These are phyloP conservation scores for Trametes hirsuta DNA, from an alignment of 1,284 basidiomycete genomes.

Conservation along the genomic window DNA sequence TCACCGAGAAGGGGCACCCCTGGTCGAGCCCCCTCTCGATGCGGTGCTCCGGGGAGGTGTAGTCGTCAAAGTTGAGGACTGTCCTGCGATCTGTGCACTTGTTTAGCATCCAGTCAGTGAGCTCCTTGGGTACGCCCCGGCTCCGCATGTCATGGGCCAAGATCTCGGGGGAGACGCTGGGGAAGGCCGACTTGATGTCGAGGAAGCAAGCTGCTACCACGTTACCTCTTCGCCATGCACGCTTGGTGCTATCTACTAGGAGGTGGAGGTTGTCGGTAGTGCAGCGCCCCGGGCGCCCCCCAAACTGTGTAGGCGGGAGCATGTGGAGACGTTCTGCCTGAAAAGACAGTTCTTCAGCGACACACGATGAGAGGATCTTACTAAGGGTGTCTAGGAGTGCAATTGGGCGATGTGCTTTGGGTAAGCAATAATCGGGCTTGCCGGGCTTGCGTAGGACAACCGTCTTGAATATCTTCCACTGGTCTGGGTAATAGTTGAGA, in stretches of 20 bases:
- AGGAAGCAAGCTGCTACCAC: neutral
- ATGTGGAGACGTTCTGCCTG: neutral
- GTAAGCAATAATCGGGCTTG: neutral
- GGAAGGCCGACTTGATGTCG: neutral
- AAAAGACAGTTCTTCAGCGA: neutral
- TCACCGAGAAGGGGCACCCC: no score
- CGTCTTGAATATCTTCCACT: neutral
- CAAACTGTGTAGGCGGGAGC: neutral
- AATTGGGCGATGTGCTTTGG: neutral
- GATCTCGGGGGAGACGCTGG: neutral
- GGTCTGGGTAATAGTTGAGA: neutral
- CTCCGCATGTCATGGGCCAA: constrained; percentile 36
- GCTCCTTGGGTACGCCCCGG: constrained; percentile 30
- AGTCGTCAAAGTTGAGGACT: neutral
- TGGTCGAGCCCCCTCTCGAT: neutral
- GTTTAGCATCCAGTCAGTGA: constrained; percentile 24
- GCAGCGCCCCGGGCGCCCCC: no score
- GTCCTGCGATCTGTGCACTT: neutral
- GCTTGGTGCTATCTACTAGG: no score
- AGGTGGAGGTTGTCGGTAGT: no score
- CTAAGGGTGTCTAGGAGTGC: neutral
- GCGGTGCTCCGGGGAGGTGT: neutral
- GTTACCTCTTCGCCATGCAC: neutral
- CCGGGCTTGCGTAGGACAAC: neutral
- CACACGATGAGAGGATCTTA: neutral